Evolutionary conservation across 148 eudicot genomes (phyloP).

Genomic region (Oxyria digyna): DNA sequence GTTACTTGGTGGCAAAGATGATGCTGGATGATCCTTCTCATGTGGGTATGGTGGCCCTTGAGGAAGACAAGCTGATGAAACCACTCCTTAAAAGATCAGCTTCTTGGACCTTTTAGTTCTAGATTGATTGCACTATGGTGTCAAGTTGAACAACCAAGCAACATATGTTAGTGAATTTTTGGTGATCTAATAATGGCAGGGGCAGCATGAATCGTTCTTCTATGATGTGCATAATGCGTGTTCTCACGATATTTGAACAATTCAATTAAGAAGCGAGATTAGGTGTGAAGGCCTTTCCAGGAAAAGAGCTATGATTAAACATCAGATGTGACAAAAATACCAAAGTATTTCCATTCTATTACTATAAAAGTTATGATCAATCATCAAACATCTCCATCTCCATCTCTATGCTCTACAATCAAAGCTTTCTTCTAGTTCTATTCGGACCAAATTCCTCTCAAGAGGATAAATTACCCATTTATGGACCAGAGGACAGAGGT

Average conservation of each 20-base stretch:
- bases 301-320: too few relatives aligned
- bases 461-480: too few relatives aligned
- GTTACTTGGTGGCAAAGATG: constrained; percentile 75
- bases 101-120: constrained; percentile 33
- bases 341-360: too few relatives aligned
- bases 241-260: neutral
- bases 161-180: neutral
- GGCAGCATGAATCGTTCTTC: neutral
- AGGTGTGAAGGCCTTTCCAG: too few relatives aligned
- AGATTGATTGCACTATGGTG: neutral
- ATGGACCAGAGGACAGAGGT: too few relatives aligned
- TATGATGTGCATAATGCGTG: neutral
- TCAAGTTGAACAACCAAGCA: neutral
- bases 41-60: constrained; percentile 61
- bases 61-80: constrained; percentile 61
- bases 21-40: constrained; percentile 77
- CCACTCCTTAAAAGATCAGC: constrained; percentile 48
- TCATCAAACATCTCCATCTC: too few relatives aligned
- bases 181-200: neutral
- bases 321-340: too few relatives aligned
- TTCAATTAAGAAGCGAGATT: too few relatives aligned
- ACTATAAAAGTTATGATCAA: too few relatives aligned
- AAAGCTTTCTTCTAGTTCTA: too few relatives aligned
- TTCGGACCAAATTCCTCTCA: too few relatives aligned
- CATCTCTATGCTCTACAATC: too few relatives aligned